Evolutionary conservation across 164 flowering plant genomes (phyloP), one percentile per base, ranked within the genome.

Genomic region (Protea cynaroides): DNA sequence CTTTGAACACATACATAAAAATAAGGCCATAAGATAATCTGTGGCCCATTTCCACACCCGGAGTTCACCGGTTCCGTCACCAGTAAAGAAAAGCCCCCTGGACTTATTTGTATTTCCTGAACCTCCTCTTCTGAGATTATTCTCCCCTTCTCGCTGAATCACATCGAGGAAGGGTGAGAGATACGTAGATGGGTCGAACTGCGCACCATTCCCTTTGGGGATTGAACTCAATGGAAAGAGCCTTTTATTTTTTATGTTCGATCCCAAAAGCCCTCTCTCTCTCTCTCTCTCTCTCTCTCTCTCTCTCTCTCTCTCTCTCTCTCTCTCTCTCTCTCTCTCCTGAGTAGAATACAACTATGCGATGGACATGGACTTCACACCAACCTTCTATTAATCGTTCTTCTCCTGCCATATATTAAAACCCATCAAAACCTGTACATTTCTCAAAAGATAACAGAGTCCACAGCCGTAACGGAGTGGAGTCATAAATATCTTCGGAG

Each of bases 31-130:
- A n/a, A n/a, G n/a, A n/a, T n/a, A 7, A 7, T 78, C 81, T 10
- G 70, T 67, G n/a, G 63, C 51, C 87, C 84, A 84, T 43, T 81
- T 79, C 96, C 97, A 94, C 3, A 94, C 94, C 77, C 71, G 83
- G 56, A 94, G 76, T 61, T 79, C 81, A 23, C 98, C 97, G 8
- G 82, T 72, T 60, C 96, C 96, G 62, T 94, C 95, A 1, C 98
- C 97, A 8, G 95, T 91, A 49, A 94, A 91, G 62, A 94, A 88
- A 19, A 91, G 65, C 7, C 93, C 92, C 84, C 85, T 0, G 96
- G 97, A 24, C 95, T 96, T 21, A 71, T 55, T 43, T 89, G 84
- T 53, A 91, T 84, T 19, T 90, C 79, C 14, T 90, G 79, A n/a
- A 86, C 75, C 65, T 89, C 96, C 62, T 84, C 73, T 68, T 80